These are phyloP conservation scores for Puccinia triticina DNA, from an alignment of 1,284 basidiomycete species.

Conservation along the genomic window DNA sequence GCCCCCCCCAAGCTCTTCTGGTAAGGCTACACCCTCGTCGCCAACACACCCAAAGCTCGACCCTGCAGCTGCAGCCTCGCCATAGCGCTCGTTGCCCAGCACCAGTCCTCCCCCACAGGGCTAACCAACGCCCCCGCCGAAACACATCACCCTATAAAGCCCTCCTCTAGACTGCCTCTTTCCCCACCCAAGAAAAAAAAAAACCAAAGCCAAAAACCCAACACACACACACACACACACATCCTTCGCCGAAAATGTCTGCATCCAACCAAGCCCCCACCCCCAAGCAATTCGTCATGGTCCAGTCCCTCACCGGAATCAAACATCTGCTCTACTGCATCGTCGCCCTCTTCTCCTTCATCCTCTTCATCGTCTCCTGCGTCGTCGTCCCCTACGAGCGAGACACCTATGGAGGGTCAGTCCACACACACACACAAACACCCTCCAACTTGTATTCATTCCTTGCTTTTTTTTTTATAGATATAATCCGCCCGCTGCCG, in stretches of 20 bases:
- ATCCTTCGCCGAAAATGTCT: background rate
- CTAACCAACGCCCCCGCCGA: too few species aligned
- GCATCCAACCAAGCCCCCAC: background rate
- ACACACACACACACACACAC: too few species aligned
- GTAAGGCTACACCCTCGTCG: background rate
- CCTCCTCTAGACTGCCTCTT: too few species aligned
- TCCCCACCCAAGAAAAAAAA: background rate
- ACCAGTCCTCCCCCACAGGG: too few species aligned
- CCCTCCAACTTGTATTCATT: background rate
- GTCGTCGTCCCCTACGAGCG: conserved; percentile 37
- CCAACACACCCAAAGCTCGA: background rate
- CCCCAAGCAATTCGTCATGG: conserved; percentile 22
- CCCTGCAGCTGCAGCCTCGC: too few species aligned
- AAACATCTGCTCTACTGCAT: conserved; percentile 39
- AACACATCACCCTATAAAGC: too few species aligned
- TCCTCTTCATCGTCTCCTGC: conserved; percentile 41
- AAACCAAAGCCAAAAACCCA: background rate
- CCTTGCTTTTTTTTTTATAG: background rate
- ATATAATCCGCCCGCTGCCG: conserved; percentile 43
- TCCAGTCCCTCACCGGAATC: conserved; percentile 24
- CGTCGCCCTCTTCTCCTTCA: conserved; percentile 41
- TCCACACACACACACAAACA: background rate
- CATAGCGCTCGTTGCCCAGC: too few species aligned
- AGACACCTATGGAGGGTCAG: conserved; percentile 43
- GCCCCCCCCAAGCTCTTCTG: background rate